Evolutionary conservation across 2,329 filamentous ascomycete genomes (phyloP), one percentile per base, ranked within the genome.

Genomic region (Kalmusia sp.): DNA sequence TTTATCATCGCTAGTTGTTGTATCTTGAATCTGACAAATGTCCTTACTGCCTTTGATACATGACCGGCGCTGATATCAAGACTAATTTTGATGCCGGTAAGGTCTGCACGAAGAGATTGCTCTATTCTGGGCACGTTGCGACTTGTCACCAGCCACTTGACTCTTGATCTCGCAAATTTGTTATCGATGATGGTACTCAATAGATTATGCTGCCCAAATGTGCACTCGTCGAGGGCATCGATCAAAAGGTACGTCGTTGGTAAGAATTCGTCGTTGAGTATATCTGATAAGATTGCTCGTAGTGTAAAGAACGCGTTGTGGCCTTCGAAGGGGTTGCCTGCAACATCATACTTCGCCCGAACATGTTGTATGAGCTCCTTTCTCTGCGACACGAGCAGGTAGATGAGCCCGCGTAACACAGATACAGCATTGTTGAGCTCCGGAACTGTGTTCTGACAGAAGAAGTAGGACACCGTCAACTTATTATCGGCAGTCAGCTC

Each of bases 111-210:
- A 3, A 80, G 54, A 1, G 37, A 33, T 15, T 69, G 51, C 43
- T 77, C 67, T 38, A 82, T 79, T 0, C 0, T 52, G 9, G 37
- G 62, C 64, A 55, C 66, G 19, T 80, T 79, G 7, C 79, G 79
- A 46, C 80, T 82, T 0, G 77, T 77, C 33, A 55, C 49, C 2
- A 55, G 33, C 52, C 52, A 55, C 25, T 55, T 55, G 22, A 45
- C 31, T 15, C 73, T 49, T 17, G 44, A 52, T 34, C 31, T 34
- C 30, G 14, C 27, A 43, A 41, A 19, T 25, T 21, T 40, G 4
- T 40, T 12, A 15, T 52, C 37, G 4, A 33, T 41, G 37, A 58
- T 50, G 31, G 46, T 40, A 12, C 22, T 21, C n/a, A 58, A 33
- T 7, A 59, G 33, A 7, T 51, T 22, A 15, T 39, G 30, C 17